A percentile compares a stretch with the other conserved stretches of the same genome.
Conservation (phyloP, 305 asterid species). For the Fraxinus xanthoxyloides region DNA sequence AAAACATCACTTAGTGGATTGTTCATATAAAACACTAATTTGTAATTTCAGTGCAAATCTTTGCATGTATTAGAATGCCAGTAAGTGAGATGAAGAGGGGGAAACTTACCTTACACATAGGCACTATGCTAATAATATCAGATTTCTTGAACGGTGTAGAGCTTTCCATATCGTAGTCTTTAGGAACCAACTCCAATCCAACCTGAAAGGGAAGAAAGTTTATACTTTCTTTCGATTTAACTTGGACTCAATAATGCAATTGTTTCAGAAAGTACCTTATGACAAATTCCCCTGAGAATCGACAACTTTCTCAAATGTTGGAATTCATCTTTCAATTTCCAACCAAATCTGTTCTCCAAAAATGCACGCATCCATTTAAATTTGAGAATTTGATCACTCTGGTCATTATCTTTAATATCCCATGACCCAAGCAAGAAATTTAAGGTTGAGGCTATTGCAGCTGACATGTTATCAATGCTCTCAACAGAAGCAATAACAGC, state of each 20-base stretch:
- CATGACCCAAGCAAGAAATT: conserved; percentile 86
- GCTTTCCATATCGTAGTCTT: conserved; percentile 88
- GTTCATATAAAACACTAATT: background rate
- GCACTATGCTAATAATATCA: conserved; percentile 88
- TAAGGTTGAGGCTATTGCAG: conserved; percentile 73
- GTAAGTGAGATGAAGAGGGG: conserved; percentile 17
- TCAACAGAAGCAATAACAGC: conserved; percentile 90
- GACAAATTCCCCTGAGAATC: conserved; percentile 94
- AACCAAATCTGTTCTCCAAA: conserved; percentile 75
- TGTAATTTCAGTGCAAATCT: conserved; percentile 2
- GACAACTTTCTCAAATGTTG: conserved; percentile 78
- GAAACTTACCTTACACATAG: conserved; percentile 76
- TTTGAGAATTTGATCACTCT: conserved; percentile 50
- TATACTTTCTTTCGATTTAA: conserved; percentile 22
- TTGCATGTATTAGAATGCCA: conserved; percentile 6
- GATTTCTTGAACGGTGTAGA: conserved; percentile 68
- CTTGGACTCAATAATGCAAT: conserved; percentile 16
- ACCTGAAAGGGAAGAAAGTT: conserved; percentile 50
- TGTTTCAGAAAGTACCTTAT: conserved; percentile 59
- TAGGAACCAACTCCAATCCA: conserved; percentile 87
- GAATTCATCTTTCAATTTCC: conserved; percentile 76
- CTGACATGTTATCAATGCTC: conserved; percentile 55
- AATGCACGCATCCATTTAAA: conserved; percentile 68
- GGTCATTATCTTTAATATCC: conserved; percentile 37
- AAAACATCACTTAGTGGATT: conserved; percentile 18